phyloP scores from a whole-genome alignment of 495 filamentous ascomycete species.

The Melanomma pulvis-pyrius region DNA sequence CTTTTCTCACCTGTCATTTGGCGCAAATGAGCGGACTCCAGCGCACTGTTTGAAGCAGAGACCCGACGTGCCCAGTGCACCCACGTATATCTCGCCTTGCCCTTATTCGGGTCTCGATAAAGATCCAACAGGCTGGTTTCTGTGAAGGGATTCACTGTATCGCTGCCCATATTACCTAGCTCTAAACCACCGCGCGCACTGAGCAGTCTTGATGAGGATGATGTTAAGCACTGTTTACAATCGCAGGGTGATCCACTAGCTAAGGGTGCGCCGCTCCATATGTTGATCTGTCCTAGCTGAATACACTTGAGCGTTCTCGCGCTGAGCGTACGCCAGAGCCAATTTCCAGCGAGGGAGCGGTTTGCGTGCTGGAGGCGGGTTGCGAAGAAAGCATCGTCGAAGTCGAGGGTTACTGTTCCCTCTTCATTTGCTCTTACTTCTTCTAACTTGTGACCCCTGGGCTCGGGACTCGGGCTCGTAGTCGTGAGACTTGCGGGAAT shows the following conservation, averaged over 20 bases:
- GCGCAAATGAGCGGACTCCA: background rate
- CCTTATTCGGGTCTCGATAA: conserved; percentile 6
- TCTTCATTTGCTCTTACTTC: background rate
- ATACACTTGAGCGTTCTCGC: conserved; percentile 11
- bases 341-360: conserved; percentile 9
- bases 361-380: background rate
- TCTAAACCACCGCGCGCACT: background rate
- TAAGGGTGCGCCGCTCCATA: conserved; percentile 11
- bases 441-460: background rate
- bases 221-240: background rate
- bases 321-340: conserved; percentile 6
- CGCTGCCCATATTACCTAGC: background rate
- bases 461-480: background rate
- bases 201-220: conserved; percentile 1
- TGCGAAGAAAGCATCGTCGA: conserved; percentile 26
- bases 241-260: background rate
- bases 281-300: background rate
- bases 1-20: background rate
- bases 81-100: conserved; percentile 33
- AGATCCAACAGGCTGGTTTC: conserved; percentile 20
- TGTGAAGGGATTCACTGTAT: conserved; percentile 5
- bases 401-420: conserved; percentile 11
- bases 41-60: conserved; percentile 6
- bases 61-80: conserved; percentile 25
- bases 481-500: conserved; percentile 21